Percentiles rank a stretch among this genome's conserved stretches.
Evolutionary conservation across 2,329 filamentous ascomycete species (phyloP).

Genomic region (Emmonsiellopsis sp.): DNA sequence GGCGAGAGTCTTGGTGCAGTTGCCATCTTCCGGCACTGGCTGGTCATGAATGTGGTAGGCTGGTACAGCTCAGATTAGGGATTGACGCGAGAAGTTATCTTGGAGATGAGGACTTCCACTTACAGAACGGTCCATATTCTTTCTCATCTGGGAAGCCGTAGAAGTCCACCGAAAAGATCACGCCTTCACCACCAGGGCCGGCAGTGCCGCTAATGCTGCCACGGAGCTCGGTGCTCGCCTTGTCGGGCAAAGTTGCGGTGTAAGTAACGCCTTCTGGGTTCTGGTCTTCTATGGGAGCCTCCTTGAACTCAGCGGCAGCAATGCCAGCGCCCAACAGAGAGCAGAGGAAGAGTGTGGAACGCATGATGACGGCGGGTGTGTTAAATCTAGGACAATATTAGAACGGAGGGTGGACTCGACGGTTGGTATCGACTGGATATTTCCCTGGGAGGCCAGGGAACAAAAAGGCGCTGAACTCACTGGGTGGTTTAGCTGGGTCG

Average conservation of each 20-base stretch:
- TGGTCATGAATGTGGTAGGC: slow-evolving; percentile 65
- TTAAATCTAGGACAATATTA: too few species aligned
- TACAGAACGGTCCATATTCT: slow-evolving; percentile 52
- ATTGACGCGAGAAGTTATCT: slow-evolving; percentile 1
- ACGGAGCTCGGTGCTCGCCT: slow-evolving; percentile 47
- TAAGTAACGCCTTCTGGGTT: slow-evolving; percentile 51
- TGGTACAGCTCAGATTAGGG: slow-evolving; percentile 13
- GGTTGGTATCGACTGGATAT: too few species aligned
- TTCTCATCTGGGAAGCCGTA: slow-evolving; percentile 46
- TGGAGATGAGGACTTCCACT: slow-evolving; percentile 19
- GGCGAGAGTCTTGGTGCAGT: slow-evolving; percentile 58
- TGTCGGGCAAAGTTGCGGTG: slow-evolving; percentile 47
- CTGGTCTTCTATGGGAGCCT: slow-evolving; percentile 45
- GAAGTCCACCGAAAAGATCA: slow-evolving; percentile 48
- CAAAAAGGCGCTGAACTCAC: too few species aligned
- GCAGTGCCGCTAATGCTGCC: slow-evolving; percentile 43
- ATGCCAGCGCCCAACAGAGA: slow-evolving; percentile 15
- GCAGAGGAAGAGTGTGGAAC: slow-evolving; percentile 12
- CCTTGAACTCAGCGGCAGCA: slow-evolving; percentile 25
- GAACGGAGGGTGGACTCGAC: too few species aligned
- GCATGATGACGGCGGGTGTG: slow-evolving; percentile 7
- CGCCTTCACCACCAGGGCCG: slow-evolving; percentile 44
- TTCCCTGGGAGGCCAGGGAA: too few species aligned
- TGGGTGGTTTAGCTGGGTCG: too few species aligned
- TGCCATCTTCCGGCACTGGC: slow-evolving; percentile 56